Conservation (phyloP, 306 rosid species). For the Nissolia schottii region DNA sequence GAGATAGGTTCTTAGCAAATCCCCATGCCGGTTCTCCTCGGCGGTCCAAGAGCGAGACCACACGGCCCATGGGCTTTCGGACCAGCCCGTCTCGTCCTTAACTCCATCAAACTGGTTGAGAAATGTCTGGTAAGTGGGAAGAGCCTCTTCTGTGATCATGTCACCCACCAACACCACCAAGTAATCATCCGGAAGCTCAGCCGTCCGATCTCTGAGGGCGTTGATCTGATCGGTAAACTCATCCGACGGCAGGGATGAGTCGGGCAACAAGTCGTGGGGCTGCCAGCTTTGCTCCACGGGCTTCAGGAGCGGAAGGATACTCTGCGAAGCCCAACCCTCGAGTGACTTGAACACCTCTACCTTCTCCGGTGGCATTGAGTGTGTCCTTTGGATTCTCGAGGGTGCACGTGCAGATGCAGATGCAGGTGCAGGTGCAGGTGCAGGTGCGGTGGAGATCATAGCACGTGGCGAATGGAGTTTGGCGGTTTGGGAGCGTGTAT, state of each 20-base stretch:
- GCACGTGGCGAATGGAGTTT: background rate
- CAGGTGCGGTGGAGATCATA: background rate
- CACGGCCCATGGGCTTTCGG: conserved; percentile 54
- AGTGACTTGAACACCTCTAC: background rate
- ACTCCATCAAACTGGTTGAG: conserved; percentile 58
- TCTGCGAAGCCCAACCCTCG: background rate
- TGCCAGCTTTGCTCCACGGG: conserved; percentile 66
- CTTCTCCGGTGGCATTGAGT: background rate
- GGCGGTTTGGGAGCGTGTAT: background rate
- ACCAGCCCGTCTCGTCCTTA: conserved; percentile 54
- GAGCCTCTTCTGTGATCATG: conserved; percentile 68
- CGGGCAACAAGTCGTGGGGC: conserved; percentile 36
- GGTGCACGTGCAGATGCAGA: background rate
- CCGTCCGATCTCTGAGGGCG: conserved; percentile 54
- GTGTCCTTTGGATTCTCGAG: background rate
- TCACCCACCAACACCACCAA: conserved; percentile 59
- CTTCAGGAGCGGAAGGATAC: conserved; percentile 41
- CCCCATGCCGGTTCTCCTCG: conserved; percentile 74
- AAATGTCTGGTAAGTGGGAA: conserved; percentile 68
- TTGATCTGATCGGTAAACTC: conserved; percentile 50
- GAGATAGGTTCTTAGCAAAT: conserved; percentile 48
- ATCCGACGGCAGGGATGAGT: conserved; percentile 16
- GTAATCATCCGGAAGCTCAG: conserved; percentile 56
- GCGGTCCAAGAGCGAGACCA: conserved; percentile 79
- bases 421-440: no score